Percentiles rank a stretch among this genome's conserved stretches.
Evolutionary conservation across 2,329 filamentous ascomycete genomes (phyloP).

Genomic region (Sporothrix protearum): DNA sequence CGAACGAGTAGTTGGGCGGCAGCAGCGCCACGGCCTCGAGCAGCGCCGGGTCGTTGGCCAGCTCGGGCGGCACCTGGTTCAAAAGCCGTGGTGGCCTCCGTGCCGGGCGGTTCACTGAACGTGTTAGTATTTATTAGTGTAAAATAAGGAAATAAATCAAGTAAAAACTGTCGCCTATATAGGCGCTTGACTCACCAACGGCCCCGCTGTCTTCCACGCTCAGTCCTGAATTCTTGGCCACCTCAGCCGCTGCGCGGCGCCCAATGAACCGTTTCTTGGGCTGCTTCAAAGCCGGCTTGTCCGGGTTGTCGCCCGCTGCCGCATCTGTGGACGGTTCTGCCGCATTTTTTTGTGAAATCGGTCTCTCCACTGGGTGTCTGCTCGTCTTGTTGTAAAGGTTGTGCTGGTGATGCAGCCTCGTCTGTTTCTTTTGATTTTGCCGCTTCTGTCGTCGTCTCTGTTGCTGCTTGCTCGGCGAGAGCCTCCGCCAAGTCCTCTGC

Average conservation of each 20-base stretch:
- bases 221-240: slow-evolving; percentile 38
- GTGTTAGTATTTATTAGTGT: neutral
- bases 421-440: neutral
- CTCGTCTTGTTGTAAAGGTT: neutral
- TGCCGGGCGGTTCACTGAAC: slow-evolving; percentile 62
- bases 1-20: slow-evolving; percentile 95
- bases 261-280: slow-evolving; percentile 94
- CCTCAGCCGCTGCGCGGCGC: slow-evolving; percentile 66
- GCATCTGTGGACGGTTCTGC: slow-evolving; percentile 37
- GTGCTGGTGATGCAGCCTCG: neutral
- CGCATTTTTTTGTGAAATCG: slow-evolving; percentile 23
- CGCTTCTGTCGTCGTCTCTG: neutral
- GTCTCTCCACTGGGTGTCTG: neutral
- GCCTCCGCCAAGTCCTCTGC: slow-evolving; percentile 40
- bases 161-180: too few relatives aligned
- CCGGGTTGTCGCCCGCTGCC: neutral
- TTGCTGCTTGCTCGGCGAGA: slow-evolving; percentile 27
- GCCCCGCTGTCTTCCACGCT: slow-evolving; percentile 57
- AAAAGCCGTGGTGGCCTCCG: slow-evolving; percentile 72
- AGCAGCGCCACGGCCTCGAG: slow-evolving; percentile 83
- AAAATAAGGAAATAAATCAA: too few relatives aligned
- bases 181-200: slow-evolving; percentile 43
- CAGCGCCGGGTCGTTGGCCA: slow-evolving; percentile 78
- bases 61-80: slow-evolving; percentile 85
- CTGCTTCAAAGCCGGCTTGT: slow-evolving; percentile 51